A percentile compares a stretch with the other conserved stretches of the same genome.
Evolutionary conservation across 441 rosid species (phyloP).

Genomic region (Brassica balearica): DNA sequence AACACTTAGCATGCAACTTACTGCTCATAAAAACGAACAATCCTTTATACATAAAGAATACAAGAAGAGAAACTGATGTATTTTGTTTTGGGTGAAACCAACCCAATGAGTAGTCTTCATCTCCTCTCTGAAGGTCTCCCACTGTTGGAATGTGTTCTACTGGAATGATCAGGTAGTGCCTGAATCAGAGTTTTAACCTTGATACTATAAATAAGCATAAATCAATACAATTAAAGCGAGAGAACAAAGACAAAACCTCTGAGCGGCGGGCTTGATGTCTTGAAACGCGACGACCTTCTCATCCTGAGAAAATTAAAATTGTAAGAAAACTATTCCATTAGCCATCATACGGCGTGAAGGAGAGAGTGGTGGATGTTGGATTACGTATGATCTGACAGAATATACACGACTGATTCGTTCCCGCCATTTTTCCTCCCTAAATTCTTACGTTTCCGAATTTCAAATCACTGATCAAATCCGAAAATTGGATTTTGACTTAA

Average conservation of each 20-base stretch:
- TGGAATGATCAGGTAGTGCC: conserved; percentile 93
- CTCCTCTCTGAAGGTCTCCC: conserved; percentile 61
- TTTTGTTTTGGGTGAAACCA: conserved; percentile 20
- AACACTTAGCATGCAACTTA: conserved; percentile 76
- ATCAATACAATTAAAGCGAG: conserved; percentile 4
- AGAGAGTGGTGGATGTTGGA: conserved; percentile 60
- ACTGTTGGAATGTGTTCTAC: conserved; percentile 78
- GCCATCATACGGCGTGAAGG: conserved; percentile 61
- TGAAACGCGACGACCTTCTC: conserved; percentile 84
- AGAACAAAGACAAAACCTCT: conserved; percentile 53
- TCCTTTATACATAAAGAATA: neutral
- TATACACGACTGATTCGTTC: conserved; percentile 56
- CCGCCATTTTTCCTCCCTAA: conserved; percentile 57
- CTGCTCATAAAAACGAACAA: conserved; percentile 45
- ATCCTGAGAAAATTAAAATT: conserved; percentile 53
- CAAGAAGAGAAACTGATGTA: neutral
- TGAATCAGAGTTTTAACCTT: conserved; percentile 32
- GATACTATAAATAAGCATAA: neutral
- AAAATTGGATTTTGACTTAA: conserved; percentile 28
- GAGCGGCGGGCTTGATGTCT: conserved; percentile 83
- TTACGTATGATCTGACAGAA: conserved; percentile 77
- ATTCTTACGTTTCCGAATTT: neutral
- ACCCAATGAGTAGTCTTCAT: conserved; percentile 83
- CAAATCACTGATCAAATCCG: conserved; percentile 10
- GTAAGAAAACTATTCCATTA: neutral